These are phyloP conservation scores for Pichia sp. DNA, from an alignment of 1,139 yeast species.

Conservation along the genomic window DNA sequence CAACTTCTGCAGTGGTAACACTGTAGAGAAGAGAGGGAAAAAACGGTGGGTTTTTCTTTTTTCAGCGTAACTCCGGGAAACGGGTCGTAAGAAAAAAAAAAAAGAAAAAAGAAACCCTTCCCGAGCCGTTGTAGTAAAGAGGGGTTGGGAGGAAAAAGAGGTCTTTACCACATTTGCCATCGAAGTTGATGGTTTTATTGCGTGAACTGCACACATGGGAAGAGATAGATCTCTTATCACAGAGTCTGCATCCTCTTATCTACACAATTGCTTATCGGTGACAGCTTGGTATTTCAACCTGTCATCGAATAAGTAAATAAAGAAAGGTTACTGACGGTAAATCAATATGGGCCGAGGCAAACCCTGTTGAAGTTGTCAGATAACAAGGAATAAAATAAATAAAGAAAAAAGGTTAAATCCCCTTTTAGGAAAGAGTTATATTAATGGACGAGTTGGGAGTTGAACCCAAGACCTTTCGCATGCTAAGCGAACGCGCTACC, in stretches of 20 bases:
- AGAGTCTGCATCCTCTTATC: background rate
- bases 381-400: background rate
- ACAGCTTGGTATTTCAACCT: background rate
- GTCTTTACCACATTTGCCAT: too few relatives aligned
- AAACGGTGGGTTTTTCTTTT: background rate
- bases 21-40: background rate
- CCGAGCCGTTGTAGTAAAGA: background rate
- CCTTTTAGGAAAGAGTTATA: background rate
- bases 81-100: background rate
- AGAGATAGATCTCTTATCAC: background rate
- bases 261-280: background rate
- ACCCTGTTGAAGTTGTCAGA: too few relatives aligned
- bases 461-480: constrained; percentile 65
- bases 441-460: constrained; percentile 56
- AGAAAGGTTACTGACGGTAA: background rate
- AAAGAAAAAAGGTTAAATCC: constrained; percentile 11
- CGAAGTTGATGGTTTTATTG: too few relatives aligned
- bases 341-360: too few relatives aligned
- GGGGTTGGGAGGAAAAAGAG: too few relatives aligned
- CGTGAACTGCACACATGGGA: too few relatives aligned
- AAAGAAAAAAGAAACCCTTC: background rate
- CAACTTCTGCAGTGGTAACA: background rate
- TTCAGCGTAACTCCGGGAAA: background rate
- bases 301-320: background rate
- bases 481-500: constrained; percentile 71